Evolutionary conservation across 2,329 filamentous ascomycete species (phyloP).

Genomic region (Penicillium sp.): DNA sequence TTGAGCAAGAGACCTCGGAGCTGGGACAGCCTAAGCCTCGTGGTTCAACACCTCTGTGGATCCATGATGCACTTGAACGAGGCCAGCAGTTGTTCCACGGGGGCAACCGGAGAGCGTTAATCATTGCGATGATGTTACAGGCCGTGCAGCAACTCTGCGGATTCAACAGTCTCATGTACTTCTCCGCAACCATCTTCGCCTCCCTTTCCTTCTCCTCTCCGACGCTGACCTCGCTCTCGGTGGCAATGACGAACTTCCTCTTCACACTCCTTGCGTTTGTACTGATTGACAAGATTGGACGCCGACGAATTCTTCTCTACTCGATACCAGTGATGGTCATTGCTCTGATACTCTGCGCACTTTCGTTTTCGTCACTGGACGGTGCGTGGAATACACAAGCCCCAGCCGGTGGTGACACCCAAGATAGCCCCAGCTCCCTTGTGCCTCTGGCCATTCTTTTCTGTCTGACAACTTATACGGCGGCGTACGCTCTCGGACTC

Average conservation of each 20-base stretch:
- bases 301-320: constrained; percentile 75
- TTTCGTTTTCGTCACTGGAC: constrained; percentile 69
- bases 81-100: constrained; percentile 39
- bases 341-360: constrained; percentile 69
- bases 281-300: constrained; percentile 76
- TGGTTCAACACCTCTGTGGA: constrained; percentile 22
- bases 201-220: constrained; percentile 76
- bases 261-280: constrained; percentile 75
- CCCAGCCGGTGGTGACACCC: constrained; percentile 17
- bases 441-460: constrained; percentile 62
- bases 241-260: constrained; percentile 80
- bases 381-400: constrained; percentile 34
- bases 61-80: constrained; percentile 28
- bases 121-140: constrained; percentile 84
- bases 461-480: constrained; percentile 80
- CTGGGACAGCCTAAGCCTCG: constrained; percentile 23
- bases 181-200: constrained; percentile 78
- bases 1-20: constrained; percentile 66
- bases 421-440: constrained; percentile 26
- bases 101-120: constrained; percentile 67
- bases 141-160: constrained; percentile 86
- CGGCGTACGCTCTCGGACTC: constrained; percentile 80
- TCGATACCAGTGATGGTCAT: constrained; percentile 82
- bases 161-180: constrained; percentile 93
- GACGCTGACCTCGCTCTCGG: constrained; percentile 75